These are phyloP conservation scores for Corylus avellana DNA, from an alignment of 306 rosid genomes.

Conservation along the genomic window DNA sequence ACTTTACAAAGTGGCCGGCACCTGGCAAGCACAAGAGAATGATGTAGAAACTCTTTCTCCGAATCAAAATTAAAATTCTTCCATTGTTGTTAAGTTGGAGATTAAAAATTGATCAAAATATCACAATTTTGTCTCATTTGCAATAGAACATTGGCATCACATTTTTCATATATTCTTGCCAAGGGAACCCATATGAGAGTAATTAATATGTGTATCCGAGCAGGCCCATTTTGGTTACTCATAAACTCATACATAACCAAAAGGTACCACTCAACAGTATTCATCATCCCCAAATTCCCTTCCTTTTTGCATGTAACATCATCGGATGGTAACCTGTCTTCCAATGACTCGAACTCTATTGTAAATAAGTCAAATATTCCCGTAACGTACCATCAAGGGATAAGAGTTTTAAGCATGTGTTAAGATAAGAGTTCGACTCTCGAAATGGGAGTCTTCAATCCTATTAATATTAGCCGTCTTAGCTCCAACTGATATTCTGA, in stretches of 20 bases:
- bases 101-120: background rate
- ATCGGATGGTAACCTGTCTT: background rate
- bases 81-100: background rate
- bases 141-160: background rate
- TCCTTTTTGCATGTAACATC: background rate
- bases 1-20: background rate
- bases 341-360: background rate
- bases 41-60: no score
- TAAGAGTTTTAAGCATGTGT: no score
- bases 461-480: no score
- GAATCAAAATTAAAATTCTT: background rate
- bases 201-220: no score
- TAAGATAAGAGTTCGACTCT: no score
- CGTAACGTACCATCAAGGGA: no score
- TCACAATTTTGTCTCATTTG: background rate
- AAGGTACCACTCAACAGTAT: background rate
- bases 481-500: no score
- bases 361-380: background rate
- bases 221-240: no score
- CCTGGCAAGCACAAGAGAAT: background rate
- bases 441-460: no score
- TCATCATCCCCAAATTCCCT: background rate
- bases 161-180: background rate
- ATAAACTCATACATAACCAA: conserved; percentile 1
- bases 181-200: no score